phyloP scores from a whole-genome alignment of 257 asterid genomes.

The Marsdenia floribunda region DNA sequence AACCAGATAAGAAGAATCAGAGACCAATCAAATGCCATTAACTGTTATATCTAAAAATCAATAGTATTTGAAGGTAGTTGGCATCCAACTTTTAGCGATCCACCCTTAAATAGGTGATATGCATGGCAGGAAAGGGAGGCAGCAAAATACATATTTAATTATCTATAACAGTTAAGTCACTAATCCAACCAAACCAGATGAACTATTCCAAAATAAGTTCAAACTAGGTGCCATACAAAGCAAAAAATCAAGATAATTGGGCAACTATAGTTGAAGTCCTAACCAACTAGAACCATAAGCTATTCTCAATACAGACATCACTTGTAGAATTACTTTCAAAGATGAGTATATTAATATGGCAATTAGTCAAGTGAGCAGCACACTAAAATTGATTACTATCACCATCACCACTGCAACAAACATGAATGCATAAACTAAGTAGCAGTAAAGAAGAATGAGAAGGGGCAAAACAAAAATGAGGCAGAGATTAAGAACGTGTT shows the following conservation, averaged over 20 bases:
- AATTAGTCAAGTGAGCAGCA: neutral
- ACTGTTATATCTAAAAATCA: neutral
- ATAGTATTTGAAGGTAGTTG: neutral
- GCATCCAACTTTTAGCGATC: neutral
- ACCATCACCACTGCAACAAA: neutral
- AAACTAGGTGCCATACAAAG: neutral
- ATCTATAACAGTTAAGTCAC: neutral
- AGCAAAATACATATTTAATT: neutral
- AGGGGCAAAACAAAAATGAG: neutral
- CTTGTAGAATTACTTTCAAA: neutral
- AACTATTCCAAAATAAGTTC: neutral
- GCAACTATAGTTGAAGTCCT: neutral
- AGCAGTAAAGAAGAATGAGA: neutral
- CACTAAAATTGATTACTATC: neutral
- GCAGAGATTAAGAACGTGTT: neutral
- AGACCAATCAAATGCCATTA: neutral
- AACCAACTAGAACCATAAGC: neutral
- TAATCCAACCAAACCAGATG: neutral
- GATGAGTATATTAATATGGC: neutral
- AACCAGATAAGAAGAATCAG: neutral
- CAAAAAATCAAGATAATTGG: neutral
- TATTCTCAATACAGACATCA: neutral
- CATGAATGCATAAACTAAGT: neutral
- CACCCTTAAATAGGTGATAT: neutral
- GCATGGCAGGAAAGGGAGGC: neutral